Conservation (phyloP, 305 asterid genomes). For the Ilex paraguariensis region DNA sequence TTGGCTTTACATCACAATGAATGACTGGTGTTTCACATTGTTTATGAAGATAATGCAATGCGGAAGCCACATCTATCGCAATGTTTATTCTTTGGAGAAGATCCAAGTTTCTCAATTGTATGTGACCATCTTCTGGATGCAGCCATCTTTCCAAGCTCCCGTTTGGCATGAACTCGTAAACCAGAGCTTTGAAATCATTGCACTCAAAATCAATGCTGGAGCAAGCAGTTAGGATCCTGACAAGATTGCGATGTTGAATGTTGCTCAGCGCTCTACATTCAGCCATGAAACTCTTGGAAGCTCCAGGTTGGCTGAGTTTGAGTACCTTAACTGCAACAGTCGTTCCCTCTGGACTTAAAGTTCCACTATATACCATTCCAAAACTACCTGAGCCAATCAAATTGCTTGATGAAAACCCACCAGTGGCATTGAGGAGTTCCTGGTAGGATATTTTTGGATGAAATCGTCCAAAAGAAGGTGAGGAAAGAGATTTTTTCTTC, state of each 20-base stretch:
- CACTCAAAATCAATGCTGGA: conserved; percentile 27
- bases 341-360: conserved; percentile 16
- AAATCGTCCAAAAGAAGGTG: neutral
- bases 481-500: conserved; percentile 1
- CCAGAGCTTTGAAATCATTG: conserved; percentile 32
- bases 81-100: neutral
- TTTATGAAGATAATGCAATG: neutral
- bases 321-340: conserved; percentile 30
- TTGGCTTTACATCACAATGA: neutral
- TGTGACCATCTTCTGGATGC: conserved; percentile 1
- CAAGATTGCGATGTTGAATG: conserved; percentile 30
- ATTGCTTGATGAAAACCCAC: conserved; percentile 26
- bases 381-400: conserved; percentile 13
- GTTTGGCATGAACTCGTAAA: conserved; percentile 26
- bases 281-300: conserved; percentile 28
- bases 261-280: conserved; percentile 36
- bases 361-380: conserved; percentile 17
- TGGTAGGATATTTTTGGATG: conserved; percentile 24
- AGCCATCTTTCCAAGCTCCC: conserved; percentile 39
- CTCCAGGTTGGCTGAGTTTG: conserved; percentile 25
- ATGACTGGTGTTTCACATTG: neutral
- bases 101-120: neutral
- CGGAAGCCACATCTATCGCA: too few relatives aligned
- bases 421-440: conserved; percentile 26
- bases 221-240: conserved; percentile 31